phyloP scores from a whole-genome alignment of 768 basidiomycete genomes.

The Tricholoma bakamatsutake region DNA sequence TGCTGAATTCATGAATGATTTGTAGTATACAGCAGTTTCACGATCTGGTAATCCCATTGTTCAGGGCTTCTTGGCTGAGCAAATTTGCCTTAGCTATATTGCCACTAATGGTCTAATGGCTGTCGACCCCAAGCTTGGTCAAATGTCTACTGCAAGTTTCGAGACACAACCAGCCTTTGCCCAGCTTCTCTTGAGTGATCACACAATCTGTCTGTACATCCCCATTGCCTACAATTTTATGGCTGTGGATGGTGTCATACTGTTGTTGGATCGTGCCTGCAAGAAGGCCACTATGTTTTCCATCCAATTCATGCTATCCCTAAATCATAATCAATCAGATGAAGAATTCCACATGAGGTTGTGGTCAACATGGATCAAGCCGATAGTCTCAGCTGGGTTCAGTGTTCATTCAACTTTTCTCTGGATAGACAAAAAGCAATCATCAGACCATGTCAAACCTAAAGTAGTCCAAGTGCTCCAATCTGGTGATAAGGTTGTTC shows the following conservation, averaged over 20 bases:
- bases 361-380: conserved; percentile 8
- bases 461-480: conserved; percentile 5
- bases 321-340: conserved; percentile 11
- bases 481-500: conserved; percentile 8
- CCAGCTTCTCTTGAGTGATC: conserved; percentile 6
- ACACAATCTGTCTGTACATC: conserved; percentile 8
- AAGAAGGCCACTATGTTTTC: conserved; percentile 9
- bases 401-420: conserved; percentile 12
- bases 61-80: conserved; percentile 11
- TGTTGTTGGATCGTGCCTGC: conserved; percentile 9
- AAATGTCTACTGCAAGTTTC: conserved; percentile 8
- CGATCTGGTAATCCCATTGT: conserved; percentile 9
- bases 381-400: conserved; percentile 8
- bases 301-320: conserved; percentile 13
- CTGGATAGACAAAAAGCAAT: conserved; percentile 12
- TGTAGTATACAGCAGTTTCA: conserved; percentile 7
- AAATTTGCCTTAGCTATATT: neutral
- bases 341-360: conserved; percentile 8
- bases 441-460: conserved; percentile 6
- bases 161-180: conserved; percentile 2
- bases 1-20: neutral
- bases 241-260: conserved; percentile 12
- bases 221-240: conserved; percentile 12
- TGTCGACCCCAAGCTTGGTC: conserved; percentile 7
- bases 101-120: conserved; percentile 7